These are phyloP conservation scores for Trichoderma arundinaceum DNA, from an alignment of 2,329 filamentous ascomycete genomes.

Conservation along the genomic window DNA sequence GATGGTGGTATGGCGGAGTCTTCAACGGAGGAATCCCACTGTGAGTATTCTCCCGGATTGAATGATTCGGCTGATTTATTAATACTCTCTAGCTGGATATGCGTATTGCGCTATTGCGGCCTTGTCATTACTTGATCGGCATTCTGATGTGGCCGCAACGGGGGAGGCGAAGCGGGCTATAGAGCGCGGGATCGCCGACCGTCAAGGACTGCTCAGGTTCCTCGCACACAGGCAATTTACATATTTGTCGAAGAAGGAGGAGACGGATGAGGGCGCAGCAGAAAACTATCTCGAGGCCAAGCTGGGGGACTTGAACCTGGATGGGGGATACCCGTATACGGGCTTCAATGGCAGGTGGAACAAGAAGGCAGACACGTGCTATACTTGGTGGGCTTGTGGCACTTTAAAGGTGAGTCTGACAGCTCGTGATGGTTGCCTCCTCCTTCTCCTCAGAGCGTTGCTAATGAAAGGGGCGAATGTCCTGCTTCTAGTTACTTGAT, in stretches of 20 bases:
- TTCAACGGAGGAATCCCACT: constrained; percentile 81
- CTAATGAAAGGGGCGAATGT: neutral
- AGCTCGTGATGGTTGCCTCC: neutral
- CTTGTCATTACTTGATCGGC: constrained; percentile 73
- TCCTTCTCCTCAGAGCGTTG: constrained; percentile 46
- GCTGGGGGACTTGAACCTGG: constrained; percentile 45
- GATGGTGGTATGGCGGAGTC: constrained; percentile 85
- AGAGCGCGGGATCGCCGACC: constrained; percentile 45
- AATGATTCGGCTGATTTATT: neutral
- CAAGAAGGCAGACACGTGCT: constrained; percentile 94
- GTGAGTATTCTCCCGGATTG: constrained; percentile 51
- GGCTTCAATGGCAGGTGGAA: constrained; percentile 92
- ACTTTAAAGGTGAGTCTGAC: constrained; percentile 54
- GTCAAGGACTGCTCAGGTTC: constrained; percentile 54
- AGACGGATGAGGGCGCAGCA: constrained; percentile 45
- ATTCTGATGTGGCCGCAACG: constrained; percentile 44
- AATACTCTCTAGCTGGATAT: constrained; percentile 71
- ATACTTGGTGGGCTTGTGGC: constrained; percentile 87
- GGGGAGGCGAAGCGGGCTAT: constrained; percentile 38
- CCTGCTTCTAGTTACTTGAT: constrained; percentile 58
- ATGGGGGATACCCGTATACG: constrained; percentile 54
- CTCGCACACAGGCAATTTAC: constrained; percentile 68
- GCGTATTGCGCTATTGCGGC: constrained; percentile 87
- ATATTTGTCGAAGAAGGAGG: constrained; percentile 58
- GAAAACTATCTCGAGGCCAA: constrained; percentile 47